A percentile compares a stretch with the other conserved stretches of the same genome.
Conservation (phyloP, 2,329 filamentous ascomycete genomes). For the Exophiala sp. region DNA sequence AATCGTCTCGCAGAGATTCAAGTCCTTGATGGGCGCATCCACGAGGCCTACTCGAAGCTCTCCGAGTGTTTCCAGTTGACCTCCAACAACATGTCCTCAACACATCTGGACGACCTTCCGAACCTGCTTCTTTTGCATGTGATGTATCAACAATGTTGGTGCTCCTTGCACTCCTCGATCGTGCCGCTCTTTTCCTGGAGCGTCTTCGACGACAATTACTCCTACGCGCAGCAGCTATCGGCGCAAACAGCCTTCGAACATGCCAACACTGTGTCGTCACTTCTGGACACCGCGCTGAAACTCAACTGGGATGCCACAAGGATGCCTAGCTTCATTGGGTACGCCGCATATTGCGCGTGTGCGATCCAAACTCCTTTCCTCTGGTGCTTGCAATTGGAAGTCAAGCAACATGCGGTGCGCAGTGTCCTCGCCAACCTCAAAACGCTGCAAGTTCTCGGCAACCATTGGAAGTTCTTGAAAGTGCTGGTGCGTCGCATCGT, state of each 20-base stretch:
- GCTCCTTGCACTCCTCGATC: slow-evolving; percentile 10
- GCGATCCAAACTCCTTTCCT: slow-evolving; percentile 1
- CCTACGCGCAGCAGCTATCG: slow-evolving; percentile 7
- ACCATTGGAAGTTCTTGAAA: not conserved
- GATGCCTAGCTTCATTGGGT: not conserved
- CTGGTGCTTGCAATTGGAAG: not conserved
- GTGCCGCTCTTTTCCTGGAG: slow-evolving; percentile 14
- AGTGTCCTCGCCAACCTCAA: not conserved
- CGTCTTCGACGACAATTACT: not conserved
- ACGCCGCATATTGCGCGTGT: slow-evolving; percentile 1
- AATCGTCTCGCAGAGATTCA: slow-evolving; percentile 9
- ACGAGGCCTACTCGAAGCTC: slow-evolving; percentile 5
- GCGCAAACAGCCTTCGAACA: slow-evolving; percentile 9
- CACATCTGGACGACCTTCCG: not conserved
- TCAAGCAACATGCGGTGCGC: not conserved
- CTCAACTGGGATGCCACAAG: not conserved
- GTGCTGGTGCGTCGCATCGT: not conserved
- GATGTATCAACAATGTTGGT: slow-evolving; percentile 13
- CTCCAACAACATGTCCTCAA: not conserved
- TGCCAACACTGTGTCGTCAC: slow-evolving; percentile 4
- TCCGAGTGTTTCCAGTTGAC: slow-evolving; percentile 1
- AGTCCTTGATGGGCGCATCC: slow-evolving; percentile 7
- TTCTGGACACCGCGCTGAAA: not conserved
- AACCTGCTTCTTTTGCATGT: slow-evolving; percentile 9
- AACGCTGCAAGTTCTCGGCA: not conserved